These are phyloP conservation scores for Aspergillus mulundensis DNA, from an alignment of 495 filamentous ascomycete species.

Conservation along the genomic window DNA sequence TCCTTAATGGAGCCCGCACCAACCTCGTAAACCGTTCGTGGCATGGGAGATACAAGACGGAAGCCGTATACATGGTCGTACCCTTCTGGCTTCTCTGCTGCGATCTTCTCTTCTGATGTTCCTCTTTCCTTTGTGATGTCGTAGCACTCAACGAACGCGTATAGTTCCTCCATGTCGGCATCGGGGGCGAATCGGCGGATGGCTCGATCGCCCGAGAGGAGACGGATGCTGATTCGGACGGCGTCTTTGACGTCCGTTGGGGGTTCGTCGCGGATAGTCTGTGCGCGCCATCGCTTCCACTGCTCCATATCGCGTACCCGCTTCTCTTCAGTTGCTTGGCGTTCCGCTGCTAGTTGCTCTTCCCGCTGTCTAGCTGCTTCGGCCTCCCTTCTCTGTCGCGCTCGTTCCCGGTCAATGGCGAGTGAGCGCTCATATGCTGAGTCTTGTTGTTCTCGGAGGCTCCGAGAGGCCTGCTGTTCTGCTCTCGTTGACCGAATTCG, in stretches of 20 bases:
- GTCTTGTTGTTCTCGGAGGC: slow-evolving; percentile 77
- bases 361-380: slow-evolving; percentile 62
- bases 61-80: slow-evolving; percentile 81
- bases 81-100: slow-evolving; percentile 51
- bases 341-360: slow-evolving; percentile 59
- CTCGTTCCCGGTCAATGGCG: slow-evolving; percentile 79
- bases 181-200: slow-evolving; percentile 65
- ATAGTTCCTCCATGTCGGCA: slow-evolving; percentile 77
- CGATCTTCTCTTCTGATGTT: slow-evolving; percentile 20
- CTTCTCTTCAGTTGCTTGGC: slow-evolving; percentile 58
- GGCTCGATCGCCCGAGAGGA: slow-evolving; percentile 68
- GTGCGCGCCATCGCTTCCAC: slow-evolving; percentile 80
- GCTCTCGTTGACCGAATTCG: slow-evolving; percentile 63
- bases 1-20: slow-evolving; percentile 60
- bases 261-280: slow-evolving; percentile 65
- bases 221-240: slow-evolving; percentile 77
- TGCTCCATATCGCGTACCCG: slow-evolving; percentile 55
- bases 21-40: slow-evolving; percentile 70
- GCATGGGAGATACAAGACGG: slow-evolving; percentile 75
- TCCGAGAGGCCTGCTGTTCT: slow-evolving; percentile 73
- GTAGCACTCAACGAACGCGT: slow-evolving; percentile 95
- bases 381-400: slow-evolving; percentile 66
- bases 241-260: slow-evolving; percentile 57
- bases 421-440: slow-evolving; percentile 88
- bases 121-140: slow-evolving; percentile 49